phyloP scores from a whole-genome alignment of 306 rosid species.

The Sesbania bispinosa region DNA sequence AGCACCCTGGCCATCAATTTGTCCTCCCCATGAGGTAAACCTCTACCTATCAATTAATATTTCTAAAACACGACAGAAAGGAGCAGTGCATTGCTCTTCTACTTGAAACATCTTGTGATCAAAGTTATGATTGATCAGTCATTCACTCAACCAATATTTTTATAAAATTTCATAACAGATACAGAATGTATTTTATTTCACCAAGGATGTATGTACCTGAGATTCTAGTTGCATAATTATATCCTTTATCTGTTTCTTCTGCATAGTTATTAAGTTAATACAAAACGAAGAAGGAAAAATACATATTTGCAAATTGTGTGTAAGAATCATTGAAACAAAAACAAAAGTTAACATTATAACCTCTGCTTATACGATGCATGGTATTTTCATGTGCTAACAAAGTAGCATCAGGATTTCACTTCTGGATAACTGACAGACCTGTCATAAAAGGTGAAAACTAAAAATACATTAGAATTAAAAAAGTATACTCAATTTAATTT shows the following conservation, averaged over 20 bases:
- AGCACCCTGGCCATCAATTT: too few relatives aligned
- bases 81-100: too few relatives aligned
- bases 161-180: background rate
- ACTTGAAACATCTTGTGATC: too few relatives aligned
- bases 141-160: background rate
- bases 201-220: background rate
- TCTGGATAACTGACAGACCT: slow-evolving; percentile 86
- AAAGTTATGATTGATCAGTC: background rate
- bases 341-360: slow-evolving; percentile 34
- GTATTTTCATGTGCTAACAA: slow-evolving; percentile 79
- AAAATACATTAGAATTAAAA: background rate
- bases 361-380: slow-evolving; percentile 65
- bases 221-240: background rate
- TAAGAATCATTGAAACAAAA: slow-evolving; percentile 19
- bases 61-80: too few relatives aligned
- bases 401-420: slow-evolving; percentile 72
- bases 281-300: too few relatives aligned
- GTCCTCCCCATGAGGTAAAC: too few relatives aligned
- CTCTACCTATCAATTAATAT: too few relatives aligned
- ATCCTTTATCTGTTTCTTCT: background rate
- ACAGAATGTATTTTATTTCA: slow-evolving; percentile 2
- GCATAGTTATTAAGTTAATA: too few relatives aligned
- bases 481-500: background rate
- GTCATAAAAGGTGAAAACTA: slow-evolving; percentile 31
- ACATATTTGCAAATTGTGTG: too few relatives aligned